Evolutionary conservation across 306 rosid genomes (phyloP).

Genomic region (Lupinus albus): DNA sequence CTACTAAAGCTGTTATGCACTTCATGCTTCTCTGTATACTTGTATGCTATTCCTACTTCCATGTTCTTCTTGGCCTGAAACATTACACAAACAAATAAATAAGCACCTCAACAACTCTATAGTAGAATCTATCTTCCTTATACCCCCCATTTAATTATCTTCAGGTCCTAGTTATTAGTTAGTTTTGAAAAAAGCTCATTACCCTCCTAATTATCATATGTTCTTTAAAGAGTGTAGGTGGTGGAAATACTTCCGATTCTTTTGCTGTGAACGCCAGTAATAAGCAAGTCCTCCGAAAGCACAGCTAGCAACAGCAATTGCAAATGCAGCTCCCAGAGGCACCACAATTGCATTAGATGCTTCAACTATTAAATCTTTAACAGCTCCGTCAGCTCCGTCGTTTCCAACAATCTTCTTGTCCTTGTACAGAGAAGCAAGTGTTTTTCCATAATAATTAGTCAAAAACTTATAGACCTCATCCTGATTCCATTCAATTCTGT

Average conservation of each 20-base stretch:
- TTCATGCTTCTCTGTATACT: constrained; percentile 39
- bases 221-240: constrained; percentile 91
- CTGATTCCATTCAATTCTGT: constrained; percentile 65
- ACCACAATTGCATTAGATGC: constrained; percentile 75
- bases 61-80: constrained; percentile 94
- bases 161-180: constrained; percentile 37
- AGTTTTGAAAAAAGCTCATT: constrained; percentile 65
- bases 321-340: constrained; percentile 95
- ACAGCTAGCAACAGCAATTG: constrained; percentile 94
- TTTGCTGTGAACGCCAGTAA: constrained; percentile 98
- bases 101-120: constrained; percentile 38
- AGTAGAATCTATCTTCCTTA: constrained; percentile 35
- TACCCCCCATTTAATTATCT: constrained; percentile 35
- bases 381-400: constrained; percentile 37
- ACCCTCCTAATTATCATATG: constrained; percentile 93
- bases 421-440: constrained; percentile 63
- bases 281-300: constrained; percentile 98
- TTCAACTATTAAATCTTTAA: constrained; percentile 58
- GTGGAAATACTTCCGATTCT: constrained; percentile 98
- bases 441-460: constrained; percentile 63
- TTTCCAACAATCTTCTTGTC: constrained; percentile 48
- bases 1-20: constrained; percentile 41
- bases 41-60: constrained; percentile 60
- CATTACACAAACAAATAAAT: constrained; percentile 44
- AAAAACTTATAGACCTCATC: constrained; percentile 68